Percentiles rank a stretch among this genome's conserved stretches.
These are phyloP conservation scores for Neonectria sp. DNA, from an alignment of 2,329 filamentous ascomycete species.

Conservation along the genomic window DNA sequence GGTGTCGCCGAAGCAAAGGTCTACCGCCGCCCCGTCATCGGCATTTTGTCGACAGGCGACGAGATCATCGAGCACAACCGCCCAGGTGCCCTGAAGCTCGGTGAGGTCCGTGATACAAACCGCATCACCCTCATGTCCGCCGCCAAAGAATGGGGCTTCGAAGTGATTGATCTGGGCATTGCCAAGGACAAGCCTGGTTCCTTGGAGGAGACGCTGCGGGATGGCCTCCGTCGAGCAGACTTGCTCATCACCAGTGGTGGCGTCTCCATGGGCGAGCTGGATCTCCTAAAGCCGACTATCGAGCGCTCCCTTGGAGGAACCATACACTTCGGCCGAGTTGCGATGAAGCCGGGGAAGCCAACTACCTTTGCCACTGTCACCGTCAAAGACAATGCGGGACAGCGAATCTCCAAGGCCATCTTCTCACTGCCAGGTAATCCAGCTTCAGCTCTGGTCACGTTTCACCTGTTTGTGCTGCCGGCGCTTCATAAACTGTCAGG, in stretches of 20 bases:
- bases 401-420: slow-evolving; percentile 77
- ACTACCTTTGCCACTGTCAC: slow-evolving; percentile 96
- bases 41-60: slow-evolving; percentile 93
- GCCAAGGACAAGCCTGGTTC: slow-evolving; percentile 80
- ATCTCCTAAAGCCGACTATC: slow-evolving; percentile 96
- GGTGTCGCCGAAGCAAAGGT: slow-evolving; percentile 80
- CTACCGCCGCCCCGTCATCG: slow-evolving; percentile 84
- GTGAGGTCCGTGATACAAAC: slow-evolving; percentile 95
- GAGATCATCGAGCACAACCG: slow-evolving; percentile 86
- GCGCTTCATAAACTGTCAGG: slow-evolving; percentile 85
- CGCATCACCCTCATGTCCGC: slow-evolving; percentile 89
- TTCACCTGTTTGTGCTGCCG: slow-evolving; percentile 94
- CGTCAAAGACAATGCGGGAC: slow-evolving; percentile 70
- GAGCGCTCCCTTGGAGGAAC: slow-evolving; percentile 91
- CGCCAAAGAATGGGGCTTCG: slow-evolving; percentile 80
- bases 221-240: slow-evolving; percentile 81
- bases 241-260: slow-evolving; percentile 93
- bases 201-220: slow-evolving; percentile 83
- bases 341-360: slow-evolving; percentile 98
- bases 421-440: slow-evolving; percentile 97
- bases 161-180: slow-evolving; percentile 89
- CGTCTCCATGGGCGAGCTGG: slow-evolving; percentile 97
- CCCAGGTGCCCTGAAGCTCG: slow-evolving; percentile 74
- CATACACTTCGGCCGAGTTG: slow-evolving; percentile 95
- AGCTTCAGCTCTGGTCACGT: slow-evolving; percentile 91